Evolutionary conservation across 129 eudicot genomes (phyloP).

Genomic region (Cynara cardunculus): DNA sequence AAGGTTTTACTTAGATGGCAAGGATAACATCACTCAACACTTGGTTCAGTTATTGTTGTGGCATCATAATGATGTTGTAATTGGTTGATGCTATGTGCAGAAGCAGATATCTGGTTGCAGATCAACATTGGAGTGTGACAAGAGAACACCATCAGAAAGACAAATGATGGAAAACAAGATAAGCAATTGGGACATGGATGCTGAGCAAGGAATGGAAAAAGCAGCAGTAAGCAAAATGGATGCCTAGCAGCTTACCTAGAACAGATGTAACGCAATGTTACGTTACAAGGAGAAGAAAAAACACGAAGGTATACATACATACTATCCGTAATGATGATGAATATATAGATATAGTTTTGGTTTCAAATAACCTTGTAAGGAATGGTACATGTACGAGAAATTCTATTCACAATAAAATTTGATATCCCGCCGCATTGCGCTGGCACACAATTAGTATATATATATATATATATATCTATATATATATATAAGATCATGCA

Average conservation of each 20-base stretch:
- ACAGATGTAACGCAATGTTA: conserved; percentile 48
- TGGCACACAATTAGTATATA: too few relatives aligned
- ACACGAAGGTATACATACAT: conserved; percentile 34
- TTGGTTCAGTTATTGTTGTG: not conserved
- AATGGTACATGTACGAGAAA: conserved; percentile 38
- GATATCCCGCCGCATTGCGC: too few relatives aligned
- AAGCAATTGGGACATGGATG: conserved; percentile 17
- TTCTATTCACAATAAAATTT: too few relatives aligned
- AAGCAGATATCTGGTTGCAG: conserved; percentile 27
- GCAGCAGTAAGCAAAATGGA: conserved; percentile 26
- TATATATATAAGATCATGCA: too few relatives aligned
- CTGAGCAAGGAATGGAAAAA: conserved; percentile 24
- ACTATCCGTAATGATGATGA: not conserved
- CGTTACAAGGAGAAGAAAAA: conserved; percentile 55
- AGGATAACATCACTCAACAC: not conserved
- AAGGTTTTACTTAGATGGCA: not conserved
- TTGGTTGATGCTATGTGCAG: conserved; percentile 7
- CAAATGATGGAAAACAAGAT: conserved; percentile 18
- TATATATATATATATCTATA: too few relatives aligned
- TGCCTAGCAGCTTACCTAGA: conserved; percentile 34
- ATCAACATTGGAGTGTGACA: conserved; percentile 31
- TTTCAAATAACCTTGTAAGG: not conserved
- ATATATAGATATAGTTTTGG: not conserved
- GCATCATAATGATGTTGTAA: not conserved
- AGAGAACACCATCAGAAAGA: conserved; percentile 28